A percentile compares a stretch with the other conserved stretches of the same genome.
Conservation (phyloP, 1,284 basidiomycete genomes). For the Coniophora puteana region DNA sequence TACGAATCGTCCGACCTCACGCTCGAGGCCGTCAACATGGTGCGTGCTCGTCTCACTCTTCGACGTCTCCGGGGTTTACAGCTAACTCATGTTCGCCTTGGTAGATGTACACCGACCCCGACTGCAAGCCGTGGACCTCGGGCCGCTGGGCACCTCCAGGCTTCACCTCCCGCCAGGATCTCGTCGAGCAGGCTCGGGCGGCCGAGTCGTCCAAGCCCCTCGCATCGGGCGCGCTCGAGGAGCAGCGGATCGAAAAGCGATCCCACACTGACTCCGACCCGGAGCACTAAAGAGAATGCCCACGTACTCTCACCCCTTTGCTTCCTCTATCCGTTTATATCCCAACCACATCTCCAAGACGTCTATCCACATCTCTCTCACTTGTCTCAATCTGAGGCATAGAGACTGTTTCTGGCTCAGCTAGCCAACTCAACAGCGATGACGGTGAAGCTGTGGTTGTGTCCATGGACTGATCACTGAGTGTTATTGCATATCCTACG, state of each 20-base stretch:
- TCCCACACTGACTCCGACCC: no score
- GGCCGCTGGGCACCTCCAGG: slow-evolving; percentile 52
- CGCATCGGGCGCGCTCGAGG: slow-evolving; percentile 10
- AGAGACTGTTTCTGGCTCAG: no score
- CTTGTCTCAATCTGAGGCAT: no score
- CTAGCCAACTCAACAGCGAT: no score
- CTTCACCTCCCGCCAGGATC: slow-evolving; percentile 38
- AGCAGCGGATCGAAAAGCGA: slow-evolving; percentile 15
- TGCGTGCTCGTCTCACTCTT: slow-evolving; percentile 20
- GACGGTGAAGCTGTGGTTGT: no score
- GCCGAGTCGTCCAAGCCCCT: slow-evolving; percentile 30
- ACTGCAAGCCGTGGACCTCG: slow-evolving; percentile 67
- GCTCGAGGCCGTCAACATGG: slow-evolving; percentile 66
- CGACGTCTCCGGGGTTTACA: slow-evolving; percentile 1
- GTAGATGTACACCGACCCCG: slow-evolving; percentile 72
- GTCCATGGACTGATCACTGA: no score
- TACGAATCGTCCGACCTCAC: slow-evolving; percentile 73
- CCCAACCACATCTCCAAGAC: no score
- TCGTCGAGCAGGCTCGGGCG: slow-evolving; percentile 33
- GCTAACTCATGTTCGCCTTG: slow-evolving; percentile 3
- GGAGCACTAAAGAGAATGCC: no score
- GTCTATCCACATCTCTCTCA: no score
- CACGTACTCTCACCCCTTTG: no score
- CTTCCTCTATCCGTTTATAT: neutral
- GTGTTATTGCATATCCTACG: no score